Evolutionary conservation across 1,284 basidiomycete genomes (phyloP).

Genomic region (Neolentinus lepideus): DNA sequence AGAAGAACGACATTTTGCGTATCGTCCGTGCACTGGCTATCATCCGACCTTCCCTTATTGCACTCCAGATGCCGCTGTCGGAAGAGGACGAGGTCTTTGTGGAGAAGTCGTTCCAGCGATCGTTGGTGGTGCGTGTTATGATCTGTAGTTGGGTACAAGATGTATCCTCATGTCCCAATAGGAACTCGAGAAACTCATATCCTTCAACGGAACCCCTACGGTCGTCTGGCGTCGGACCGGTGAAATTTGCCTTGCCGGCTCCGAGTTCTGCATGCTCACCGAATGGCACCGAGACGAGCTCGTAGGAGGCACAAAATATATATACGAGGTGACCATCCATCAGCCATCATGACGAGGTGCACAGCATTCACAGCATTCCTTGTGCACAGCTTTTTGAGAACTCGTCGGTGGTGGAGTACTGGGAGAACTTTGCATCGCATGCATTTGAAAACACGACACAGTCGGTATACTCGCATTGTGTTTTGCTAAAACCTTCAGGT

Average conservation of each 20-base stretch:
- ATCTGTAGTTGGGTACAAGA: constrained; percentile 9
- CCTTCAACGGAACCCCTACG: constrained; percentile 97
- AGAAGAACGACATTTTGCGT: constrained; percentile 91
- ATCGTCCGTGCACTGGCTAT: constrained; percentile 93
- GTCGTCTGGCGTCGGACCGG: constrained; percentile 98
- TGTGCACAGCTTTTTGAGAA: constrained; percentile 72
- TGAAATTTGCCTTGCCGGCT: constrained; percentile 94
- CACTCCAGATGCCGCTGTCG: constrained; percentile 91
- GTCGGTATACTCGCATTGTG: constrained; percentile 89
- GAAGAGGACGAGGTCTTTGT: constrained; percentile 94
- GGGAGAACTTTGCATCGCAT: constrained; percentile 91
- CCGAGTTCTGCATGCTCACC: constrained; percentile 93
- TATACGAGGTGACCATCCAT: constrained; percentile 70
- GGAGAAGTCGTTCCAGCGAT: constrained; percentile 92
- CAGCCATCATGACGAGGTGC: constrained; percentile 7
- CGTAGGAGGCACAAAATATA: constrained; percentile 73
- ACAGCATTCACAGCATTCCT: not conserved
- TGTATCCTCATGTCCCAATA: constrained; percentile 21
- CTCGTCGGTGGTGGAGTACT: constrained; percentile 88
- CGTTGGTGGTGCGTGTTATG: constrained; percentile 63
- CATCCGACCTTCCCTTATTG: constrained; percentile 92
- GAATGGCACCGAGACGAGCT: constrained; percentile 85
- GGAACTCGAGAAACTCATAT: constrained; percentile 97
- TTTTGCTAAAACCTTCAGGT: constrained; percentile 78
- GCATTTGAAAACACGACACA: constrained; percentile 95